These are phyloP conservation scores for Acmispon strigosus DNA, from an alignment of 306 rosid species.

Conservation along the genomic window DNA sequence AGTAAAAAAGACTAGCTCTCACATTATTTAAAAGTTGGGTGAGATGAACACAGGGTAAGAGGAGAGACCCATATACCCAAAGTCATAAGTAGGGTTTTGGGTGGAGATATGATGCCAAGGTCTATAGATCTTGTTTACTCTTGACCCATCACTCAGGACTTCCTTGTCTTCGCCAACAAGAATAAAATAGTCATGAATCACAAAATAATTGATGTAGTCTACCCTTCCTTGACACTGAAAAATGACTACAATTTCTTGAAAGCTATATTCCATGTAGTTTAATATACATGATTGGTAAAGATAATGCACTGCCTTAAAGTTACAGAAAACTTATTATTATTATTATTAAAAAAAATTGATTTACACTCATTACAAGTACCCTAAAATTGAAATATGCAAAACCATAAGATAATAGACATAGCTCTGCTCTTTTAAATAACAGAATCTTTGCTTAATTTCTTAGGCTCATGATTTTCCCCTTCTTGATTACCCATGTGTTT, in stretches of 20 bases:
- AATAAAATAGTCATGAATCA: background rate
- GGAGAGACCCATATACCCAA: too few species aligned
- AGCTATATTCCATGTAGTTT: too few species aligned
- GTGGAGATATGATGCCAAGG: too few species aligned
- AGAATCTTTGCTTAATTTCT: constrained; percentile 67
- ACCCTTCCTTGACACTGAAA: background rate
- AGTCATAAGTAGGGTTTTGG: too few species aligned
- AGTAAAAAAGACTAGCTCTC: too few species aligned
- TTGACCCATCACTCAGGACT: too few species aligned
- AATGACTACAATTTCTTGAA: background rate
- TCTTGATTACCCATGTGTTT: constrained; percentile 50
- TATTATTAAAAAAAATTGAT: constrained; percentile 28
- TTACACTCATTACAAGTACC: constrained; percentile 33
- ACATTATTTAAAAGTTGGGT: too few species aligned
- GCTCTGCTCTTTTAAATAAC: constrained; percentile 42
- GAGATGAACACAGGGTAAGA: too few species aligned
- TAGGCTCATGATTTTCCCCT: constrained; percentile 59
- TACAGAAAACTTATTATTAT: constrained; percentile 7
- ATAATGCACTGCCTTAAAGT: constrained; percentile 14
- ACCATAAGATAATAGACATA: background rate
- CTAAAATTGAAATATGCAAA: constrained; percentile 12
- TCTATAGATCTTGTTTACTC: too few species aligned
- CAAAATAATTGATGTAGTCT: constrained; percentile 7
- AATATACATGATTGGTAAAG: background rate
- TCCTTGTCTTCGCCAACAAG: too few species aligned